Evolutionary conservation across 139 green algal genomes (phyloP).

Genomic region (Auxenochlorella pyrenoidosa): DNA sequence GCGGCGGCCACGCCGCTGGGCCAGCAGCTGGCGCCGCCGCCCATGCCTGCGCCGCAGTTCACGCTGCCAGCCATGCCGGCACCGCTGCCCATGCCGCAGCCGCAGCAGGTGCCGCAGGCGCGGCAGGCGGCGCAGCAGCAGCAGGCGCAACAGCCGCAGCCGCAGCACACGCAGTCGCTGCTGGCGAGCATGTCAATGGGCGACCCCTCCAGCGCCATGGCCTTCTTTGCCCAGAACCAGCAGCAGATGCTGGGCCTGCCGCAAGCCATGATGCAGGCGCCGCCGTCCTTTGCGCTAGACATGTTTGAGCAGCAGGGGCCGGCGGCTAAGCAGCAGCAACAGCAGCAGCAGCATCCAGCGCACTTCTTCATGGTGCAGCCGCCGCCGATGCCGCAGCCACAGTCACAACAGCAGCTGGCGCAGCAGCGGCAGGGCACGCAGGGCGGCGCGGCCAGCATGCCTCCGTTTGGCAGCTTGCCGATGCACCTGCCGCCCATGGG

Average conservation of each 20-base stretch:
- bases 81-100: neutral
- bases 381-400: conserved; percentile 2
- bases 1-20: neutral
- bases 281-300: conserved; percentile 13
- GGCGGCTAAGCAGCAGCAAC: neutral
- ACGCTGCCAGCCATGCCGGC: neutral
- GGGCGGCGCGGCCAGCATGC: neutral
- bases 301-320: conserved; percentile 20
- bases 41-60: neutral
- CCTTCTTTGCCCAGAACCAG: neutral
- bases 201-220: too few species aligned
- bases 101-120: neutral
- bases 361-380: conserved; percentile 7
- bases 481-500: neutral
- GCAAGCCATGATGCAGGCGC: neutral
- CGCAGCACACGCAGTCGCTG: neutral
- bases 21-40: neutral
- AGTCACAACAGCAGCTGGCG: neutral
- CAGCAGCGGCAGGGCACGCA: neutral
- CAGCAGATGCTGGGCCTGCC: neutral
- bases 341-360: conserved; percentile 9
- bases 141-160: neutral
- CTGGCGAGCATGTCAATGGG: neutral
- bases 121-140: neutral
- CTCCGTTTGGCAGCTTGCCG: neutral